Conservation (phyloP, 768 basidiomycete species). For the Kwoniella heveanensis region DNA sequence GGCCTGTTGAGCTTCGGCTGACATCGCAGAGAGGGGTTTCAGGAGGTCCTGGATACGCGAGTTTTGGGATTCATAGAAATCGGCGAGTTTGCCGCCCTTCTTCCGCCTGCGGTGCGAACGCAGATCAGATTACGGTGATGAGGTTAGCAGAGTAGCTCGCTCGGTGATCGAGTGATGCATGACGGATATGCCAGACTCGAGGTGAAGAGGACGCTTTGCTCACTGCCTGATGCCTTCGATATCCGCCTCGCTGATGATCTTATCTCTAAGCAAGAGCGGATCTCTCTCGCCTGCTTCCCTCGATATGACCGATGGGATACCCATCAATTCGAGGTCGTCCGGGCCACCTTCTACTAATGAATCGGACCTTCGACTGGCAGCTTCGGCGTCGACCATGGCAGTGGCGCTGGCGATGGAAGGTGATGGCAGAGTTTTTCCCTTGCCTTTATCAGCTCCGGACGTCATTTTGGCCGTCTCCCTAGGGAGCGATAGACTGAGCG, state of each 20-base stretch:
- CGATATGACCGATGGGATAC: constrained; percentile 31
- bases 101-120: constrained; percentile 28
- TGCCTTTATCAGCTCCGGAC: background rate
- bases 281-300: constrained; percentile 53
- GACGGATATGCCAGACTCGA: too few relatives aligned
- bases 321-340: constrained; percentile 47
- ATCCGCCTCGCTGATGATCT: constrained; percentile 44
- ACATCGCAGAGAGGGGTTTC: constrained; percentile 87
- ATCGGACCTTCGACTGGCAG: background rate
- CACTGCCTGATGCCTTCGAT: constrained; percentile 49
- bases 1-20: constrained; percentile 73
- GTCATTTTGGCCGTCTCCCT: background rate
- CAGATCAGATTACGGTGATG: too few relatives aligned
- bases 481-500: background rate
- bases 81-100: constrained; percentile 50
- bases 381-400: background rate
- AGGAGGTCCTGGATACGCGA: constrained; percentile 77
- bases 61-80: constrained; percentile 55
- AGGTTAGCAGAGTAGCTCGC: too few relatives aligned
- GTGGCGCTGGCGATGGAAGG: constrained; percentile 12
- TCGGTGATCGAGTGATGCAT: too few relatives aligned
- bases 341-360: constrained; percentile 6
- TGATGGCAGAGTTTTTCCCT: background rate
- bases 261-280: constrained; percentile 46
- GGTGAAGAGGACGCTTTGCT: constrained; percentile 11